A percentile compares a stretch with the other conserved stretches of the same genome.
phyloP scores from a whole-genome alignment of 441 rosid genomes.

The Erodium chrysanthum region DNA sequence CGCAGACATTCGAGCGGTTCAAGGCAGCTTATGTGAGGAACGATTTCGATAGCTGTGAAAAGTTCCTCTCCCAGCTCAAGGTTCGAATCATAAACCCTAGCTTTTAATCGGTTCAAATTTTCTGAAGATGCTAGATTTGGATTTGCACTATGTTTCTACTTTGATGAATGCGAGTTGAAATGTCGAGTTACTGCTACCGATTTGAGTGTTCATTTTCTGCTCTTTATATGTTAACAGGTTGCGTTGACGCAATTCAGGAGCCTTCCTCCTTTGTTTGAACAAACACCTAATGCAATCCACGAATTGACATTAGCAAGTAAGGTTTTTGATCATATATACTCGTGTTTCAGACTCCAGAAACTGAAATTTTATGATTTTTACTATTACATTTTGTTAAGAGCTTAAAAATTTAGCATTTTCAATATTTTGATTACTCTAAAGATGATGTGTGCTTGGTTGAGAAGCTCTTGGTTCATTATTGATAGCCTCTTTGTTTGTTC shows the following conservation, averaged over 20 bases:
- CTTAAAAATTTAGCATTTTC: background rate
- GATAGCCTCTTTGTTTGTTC: conserved; percentile 6
- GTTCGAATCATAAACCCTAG: conserved; percentile 32
- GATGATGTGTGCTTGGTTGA: background rate
- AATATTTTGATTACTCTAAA: background rate
- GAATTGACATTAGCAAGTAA: conserved; percentile 79
- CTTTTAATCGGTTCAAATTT: background rate
- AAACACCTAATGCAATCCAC: conserved; percentile 46
- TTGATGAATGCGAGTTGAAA: background rate
- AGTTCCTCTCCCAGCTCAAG: conserved; percentile 71
- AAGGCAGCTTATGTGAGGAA: conserved; percentile 66
- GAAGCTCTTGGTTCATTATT: background rate
- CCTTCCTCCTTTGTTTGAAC: conserved; percentile 80
- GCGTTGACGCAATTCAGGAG: conserved; percentile 66
- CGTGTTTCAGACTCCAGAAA: too few species aligned
- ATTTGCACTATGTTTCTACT: background rate
- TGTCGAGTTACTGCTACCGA: background rate
- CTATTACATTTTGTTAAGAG: background rate
- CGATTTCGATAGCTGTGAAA: conserved; percentile 41
- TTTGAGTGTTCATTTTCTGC: background rate
- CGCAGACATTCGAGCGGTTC: conserved; percentile 71
- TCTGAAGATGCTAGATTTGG: conserved; percentile 3
- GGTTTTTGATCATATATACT: conserved; percentile 6
- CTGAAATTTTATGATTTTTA: too few species aligned
- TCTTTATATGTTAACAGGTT: conserved; percentile 34